Evolutionary conservation across 1,139 yeast species (phyloP).

Genomic region (Debaryomyces sp.): DNA sequence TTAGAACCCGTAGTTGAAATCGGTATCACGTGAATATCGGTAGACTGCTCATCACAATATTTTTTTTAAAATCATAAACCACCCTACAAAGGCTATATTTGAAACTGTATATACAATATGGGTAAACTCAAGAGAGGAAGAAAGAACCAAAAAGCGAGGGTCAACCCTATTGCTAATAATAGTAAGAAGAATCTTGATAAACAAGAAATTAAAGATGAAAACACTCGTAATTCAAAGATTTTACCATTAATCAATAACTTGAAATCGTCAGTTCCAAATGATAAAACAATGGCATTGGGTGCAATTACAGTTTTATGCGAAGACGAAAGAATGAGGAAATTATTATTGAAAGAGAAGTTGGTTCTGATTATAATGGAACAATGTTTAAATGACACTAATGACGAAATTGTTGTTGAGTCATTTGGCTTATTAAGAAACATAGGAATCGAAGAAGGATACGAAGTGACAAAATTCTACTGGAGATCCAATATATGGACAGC

Average conservation of each 20-base stretch:
- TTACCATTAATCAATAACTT: conserved; percentile 70
- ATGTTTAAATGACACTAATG: conserved; percentile 65
- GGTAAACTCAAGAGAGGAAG: conserved; percentile 77
- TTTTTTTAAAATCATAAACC: not conserved
- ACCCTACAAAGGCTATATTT: not conserved
- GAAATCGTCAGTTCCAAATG: conserved; percentile 65
- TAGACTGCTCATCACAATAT: conserved; percentile 6
- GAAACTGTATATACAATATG: conserved; percentile 38
- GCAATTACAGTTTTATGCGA: conserved; percentile 75
- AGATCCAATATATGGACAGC: conserved; percentile 74
- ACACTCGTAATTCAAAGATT: conserved; percentile 57
- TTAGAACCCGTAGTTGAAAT: not conserved
- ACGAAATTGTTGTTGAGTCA: conserved; percentile 79
- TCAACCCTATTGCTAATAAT: conserved; percentile 47
- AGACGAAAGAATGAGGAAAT: conserved; percentile 61
- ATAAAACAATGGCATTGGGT: conserved; percentile 75
- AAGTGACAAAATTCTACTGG: conserved; percentile 73
- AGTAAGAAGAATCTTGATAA: conserved; percentile 18
- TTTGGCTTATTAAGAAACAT: conserved; percentile 80
- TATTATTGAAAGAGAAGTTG: conserved; percentile 70
- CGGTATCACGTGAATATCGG: not conserved
- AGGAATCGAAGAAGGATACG: conserved; percentile 88
- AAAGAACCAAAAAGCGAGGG: conserved; percentile 57
- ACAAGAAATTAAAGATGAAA: conserved; percentile 46
- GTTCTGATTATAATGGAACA: conserved; percentile 65